A percentile compares a stretch with the other conserved stretches of the same genome.
These are phyloP conservation scores for Petrea volubilis DNA, from an alignment of 257 asterid genomes.

Conservation along the genomic window DNA sequence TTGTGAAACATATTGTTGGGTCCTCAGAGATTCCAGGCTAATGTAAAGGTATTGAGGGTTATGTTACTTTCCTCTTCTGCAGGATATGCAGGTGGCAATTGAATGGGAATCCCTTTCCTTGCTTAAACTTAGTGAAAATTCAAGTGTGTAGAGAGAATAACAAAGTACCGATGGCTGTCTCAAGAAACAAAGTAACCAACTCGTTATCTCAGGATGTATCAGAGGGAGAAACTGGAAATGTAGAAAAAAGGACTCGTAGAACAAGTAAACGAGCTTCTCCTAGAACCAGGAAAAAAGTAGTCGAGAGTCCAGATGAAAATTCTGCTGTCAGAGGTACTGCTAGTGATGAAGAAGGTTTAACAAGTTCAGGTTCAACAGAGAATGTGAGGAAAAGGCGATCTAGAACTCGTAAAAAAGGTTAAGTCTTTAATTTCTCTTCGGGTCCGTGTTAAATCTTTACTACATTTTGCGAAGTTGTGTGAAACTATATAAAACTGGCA, in stretches of 20 bases:
- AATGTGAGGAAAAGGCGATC: conserved; percentile 41
- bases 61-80: conserved; percentile 21
- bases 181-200: conserved; percentile 40
- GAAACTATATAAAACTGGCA: neutral
- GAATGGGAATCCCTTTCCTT: conserved; percentile 40
- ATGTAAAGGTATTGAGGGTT: neutral
- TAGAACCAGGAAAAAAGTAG: conserved; percentile 48
- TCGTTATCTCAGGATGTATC: conserved; percentile 43
- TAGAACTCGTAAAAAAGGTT: conserved; percentile 68
- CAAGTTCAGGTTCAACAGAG: conserved; percentile 41
- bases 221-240: conserved; percentile 45
- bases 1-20: conserved; percentile 3
- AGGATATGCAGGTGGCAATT: conserved; percentile 61
- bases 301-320: conserved; percentile 37
- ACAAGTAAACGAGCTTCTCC: conserved; percentile 54
- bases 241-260: conserved; percentile 49
- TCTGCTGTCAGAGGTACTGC: conserved; percentile 32
- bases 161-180: conserved; percentile 53
- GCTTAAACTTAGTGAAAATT: conserved; percentile 45
- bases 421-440: no score
- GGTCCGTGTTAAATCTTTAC: conserved; percentile 20
- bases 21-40: neutral
- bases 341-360: conserved; percentile 40
- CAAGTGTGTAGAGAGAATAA: conserved; percentile 43
- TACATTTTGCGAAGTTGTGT: neutral